phyloP scores from a whole-genome alignment of 176 grass and related monocot genomes.

The Rhipidocladum racemiflorum region DNA sequence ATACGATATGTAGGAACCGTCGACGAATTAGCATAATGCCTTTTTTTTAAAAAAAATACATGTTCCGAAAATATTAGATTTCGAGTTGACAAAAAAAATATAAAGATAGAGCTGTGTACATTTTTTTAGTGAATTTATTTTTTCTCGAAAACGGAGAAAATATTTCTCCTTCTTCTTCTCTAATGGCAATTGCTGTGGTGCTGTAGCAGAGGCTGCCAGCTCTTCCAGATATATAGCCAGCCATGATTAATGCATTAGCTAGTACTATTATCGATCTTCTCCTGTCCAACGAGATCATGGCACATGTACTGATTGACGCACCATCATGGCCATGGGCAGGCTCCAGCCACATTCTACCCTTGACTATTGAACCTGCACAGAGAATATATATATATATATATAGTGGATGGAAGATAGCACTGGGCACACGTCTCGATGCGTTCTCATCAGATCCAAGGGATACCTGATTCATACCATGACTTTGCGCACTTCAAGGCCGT shows the following conservation, averaged over 20 bases:
- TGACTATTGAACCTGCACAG: background rate
- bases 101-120: no score
- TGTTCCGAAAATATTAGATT: no score
- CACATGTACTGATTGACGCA: background rate
- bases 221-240: background rate
- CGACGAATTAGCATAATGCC: no score
- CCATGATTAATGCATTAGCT: background rate
- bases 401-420: background rate
- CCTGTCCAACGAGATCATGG: background rate
- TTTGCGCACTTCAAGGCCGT: background rate
- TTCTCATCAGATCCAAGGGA: conserved; percentile 24
- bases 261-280: background rate
- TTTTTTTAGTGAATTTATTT: no score
- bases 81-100: no score
- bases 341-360: background rate
- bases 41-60: no score
- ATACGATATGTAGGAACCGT: no score
- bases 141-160: no score
- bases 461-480: background rate
- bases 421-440: conserved; percentile 21
- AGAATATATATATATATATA: no score
- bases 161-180: no score
- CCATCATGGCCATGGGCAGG: background rate
- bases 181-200: background rate
- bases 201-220: background rate